Conservation (phyloP, 2,329 filamentous ascomycete genomes). For the Sporothrix dimorphospora region DNA sequence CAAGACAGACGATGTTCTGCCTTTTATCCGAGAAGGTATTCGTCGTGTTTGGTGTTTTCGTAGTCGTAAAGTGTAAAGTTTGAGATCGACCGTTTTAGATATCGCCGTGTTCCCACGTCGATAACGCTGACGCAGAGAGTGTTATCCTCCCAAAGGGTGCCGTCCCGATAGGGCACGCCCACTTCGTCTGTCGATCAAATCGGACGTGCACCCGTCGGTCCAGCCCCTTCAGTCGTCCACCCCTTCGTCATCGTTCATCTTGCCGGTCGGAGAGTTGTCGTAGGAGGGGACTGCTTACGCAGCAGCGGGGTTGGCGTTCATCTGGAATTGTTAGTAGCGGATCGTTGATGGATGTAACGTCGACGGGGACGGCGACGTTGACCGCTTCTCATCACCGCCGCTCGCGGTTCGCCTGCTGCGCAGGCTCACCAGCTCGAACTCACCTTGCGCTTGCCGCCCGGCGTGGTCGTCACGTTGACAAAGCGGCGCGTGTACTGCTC, state of each 20-base stretch:
- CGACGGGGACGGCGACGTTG: too few species aligned
- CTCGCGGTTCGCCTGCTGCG: not conserved
- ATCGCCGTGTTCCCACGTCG: not conserved
- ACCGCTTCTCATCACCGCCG: not conserved
- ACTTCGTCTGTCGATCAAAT: not conserved
- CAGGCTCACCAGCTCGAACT: not conserved
- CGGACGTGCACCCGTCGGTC: not conserved
- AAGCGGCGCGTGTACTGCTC: constrained; percentile 96
- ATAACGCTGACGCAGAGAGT: not conserved
- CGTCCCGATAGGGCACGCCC: not conserved
- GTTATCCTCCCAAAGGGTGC: not conserved
- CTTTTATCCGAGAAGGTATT: not conserved
- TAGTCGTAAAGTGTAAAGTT: not conserved
- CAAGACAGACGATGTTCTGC: not conserved
- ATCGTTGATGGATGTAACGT: not conserved
- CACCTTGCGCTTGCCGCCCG: constrained; percentile 98
- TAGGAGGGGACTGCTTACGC: not conserved
- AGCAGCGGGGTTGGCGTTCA: constrained; percentile 35
- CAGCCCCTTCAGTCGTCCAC: not conserved
- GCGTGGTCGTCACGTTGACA: constrained; percentile 88
- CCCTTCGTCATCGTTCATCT: not conserved
- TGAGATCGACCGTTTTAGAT: not conserved
- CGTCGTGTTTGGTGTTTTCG: not conserved
- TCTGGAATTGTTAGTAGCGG: constrained; percentile 23
- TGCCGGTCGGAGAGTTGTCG: not conserved